phyloP scores from a whole-genome alignment of 1,284 basidiomycete species.

The Tranzscheliella williamsii region DNA sequence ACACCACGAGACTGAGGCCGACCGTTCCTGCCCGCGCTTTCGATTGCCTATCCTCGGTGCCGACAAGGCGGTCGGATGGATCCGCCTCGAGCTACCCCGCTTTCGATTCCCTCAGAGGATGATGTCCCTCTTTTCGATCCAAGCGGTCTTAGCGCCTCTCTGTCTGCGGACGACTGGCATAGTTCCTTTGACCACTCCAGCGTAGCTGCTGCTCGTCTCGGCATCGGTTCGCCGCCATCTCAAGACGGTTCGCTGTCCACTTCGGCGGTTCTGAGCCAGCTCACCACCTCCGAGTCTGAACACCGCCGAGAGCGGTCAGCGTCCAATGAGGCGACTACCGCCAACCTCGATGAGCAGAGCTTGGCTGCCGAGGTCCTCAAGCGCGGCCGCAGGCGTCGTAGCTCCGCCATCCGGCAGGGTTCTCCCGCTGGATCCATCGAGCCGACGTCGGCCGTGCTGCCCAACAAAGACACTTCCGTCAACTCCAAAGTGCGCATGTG shows the following conservation, averaged over 20 bases:
- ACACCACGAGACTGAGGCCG: no score
- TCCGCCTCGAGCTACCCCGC: constrained; percentile 22
- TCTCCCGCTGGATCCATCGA: background rate
- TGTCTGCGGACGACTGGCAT: constrained; percentile 40
- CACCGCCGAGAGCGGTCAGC: background rate
- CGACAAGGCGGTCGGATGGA: constrained; percentile 37
- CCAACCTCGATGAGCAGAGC: background rate
- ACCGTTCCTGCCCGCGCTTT: no score
- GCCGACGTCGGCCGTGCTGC: background rate
- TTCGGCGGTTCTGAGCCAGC: constrained; percentile 19
- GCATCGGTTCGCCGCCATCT: constrained; percentile 29
- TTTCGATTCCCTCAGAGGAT: constrained; percentile 40
- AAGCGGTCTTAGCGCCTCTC: constrained; percentile 38
- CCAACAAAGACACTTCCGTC: constrained; percentile 24
- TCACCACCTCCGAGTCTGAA: constrained; percentile 19
- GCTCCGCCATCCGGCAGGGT: constrained; percentile 9
- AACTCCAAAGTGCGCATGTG: constrained; percentile 38
- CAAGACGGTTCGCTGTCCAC: constrained; percentile 13
- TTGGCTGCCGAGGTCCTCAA: constrained; percentile 1
- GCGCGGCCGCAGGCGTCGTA: constrained; percentile 28
- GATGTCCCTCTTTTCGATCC: constrained; percentile 40
- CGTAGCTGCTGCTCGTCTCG: constrained; percentile 35
- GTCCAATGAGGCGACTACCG: background rate
- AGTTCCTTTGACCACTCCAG: constrained; percentile 33
- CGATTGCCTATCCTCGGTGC: no score